phyloP scores from a whole-genome alignment of 345 rosid genomes.

The Brassica nigra region DNA sequence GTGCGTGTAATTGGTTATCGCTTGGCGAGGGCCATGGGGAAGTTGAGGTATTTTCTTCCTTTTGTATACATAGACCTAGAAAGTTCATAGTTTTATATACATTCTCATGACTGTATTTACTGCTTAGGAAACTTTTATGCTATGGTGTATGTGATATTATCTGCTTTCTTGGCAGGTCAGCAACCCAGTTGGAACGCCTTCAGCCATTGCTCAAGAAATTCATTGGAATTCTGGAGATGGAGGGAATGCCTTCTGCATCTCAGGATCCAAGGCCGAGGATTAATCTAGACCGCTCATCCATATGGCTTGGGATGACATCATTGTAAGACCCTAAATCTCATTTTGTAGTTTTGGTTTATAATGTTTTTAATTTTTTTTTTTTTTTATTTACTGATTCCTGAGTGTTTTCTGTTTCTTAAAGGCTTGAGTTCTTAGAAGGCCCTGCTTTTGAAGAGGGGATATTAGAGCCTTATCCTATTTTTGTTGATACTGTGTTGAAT shows the following conservation, averaged over 20 bases:
- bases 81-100: not conserved
- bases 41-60: slow-evolving; percentile 64
- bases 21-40: slow-evolving; percentile 86
- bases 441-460: slow-evolving; percentile 96
- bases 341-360: slow-evolving; percentile 8
- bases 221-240: slow-evolving; percentile 78
- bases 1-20: slow-evolving; percentile 84
- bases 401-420: slow-evolving; percentile 44
- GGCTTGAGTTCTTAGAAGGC: slow-evolving; percentile 94
- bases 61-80: slow-evolving; percentile 5
- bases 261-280: slow-evolving; percentile 72
- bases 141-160: slow-evolving; percentile 26
- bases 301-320: slow-evolving; percentile 96
- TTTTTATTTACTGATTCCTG: slow-evolving; percentile 25
- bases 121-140: slow-evolving; percentile 10
- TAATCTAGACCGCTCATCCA: slow-evolving; percentile 65
- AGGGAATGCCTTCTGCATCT: slow-evolving; percentile 59
- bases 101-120: slow-evolving; percentile 7
- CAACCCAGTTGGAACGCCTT: slow-evolving; percentile 85
- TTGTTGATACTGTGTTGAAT: slow-evolving; percentile 89
- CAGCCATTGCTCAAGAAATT: slow-evolving; percentile 85
- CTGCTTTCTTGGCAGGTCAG: slow-evolving; percentile 59
- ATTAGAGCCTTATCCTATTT: slow-evolving; percentile 87
- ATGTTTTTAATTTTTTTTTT: not conserved
- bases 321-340: slow-evolving; percentile 59